phyloP scores from a whole-genome alignment of 1,139 yeast genomes.

The Geotrichum aggregatum region DNA sequence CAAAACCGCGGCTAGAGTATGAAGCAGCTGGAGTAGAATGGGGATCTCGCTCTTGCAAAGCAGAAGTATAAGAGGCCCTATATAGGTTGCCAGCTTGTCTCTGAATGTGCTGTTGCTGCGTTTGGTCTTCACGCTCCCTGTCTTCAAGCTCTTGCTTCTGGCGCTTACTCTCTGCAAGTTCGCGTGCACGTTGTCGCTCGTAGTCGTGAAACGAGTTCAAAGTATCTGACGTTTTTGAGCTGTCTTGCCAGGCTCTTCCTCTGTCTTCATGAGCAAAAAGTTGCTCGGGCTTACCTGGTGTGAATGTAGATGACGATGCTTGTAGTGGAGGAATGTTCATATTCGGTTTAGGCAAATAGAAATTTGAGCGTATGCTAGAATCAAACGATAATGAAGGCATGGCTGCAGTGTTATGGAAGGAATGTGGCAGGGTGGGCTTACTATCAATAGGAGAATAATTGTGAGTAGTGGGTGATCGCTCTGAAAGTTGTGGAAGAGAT shows the following conservation, averaged over 20 bases:
- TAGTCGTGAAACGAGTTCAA: too few species aligned
- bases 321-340: constrained; percentile 11
- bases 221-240: too few species aligned
- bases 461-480: neutral
- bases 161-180: constrained; percentile 1
- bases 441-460: constrained; percentile 2
- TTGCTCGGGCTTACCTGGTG: too few species aligned
- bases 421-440: constrained; percentile 1
- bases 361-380: constrained; percentile 3
- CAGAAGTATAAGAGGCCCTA: neutral
- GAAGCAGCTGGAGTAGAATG: constrained; percentile 7
- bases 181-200: constrained; percentile 7
- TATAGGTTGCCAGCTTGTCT: neutral
- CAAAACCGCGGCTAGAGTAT: neutral
- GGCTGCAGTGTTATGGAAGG: neutral
- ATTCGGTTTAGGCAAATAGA: constrained; percentile 17
- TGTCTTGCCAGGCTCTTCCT: neutral
- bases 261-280: too few species aligned
- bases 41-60: constrained; percentile 1
- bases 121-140: neutral
- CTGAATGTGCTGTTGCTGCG: constrained; percentile 1
- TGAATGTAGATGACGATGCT: too few species aligned
- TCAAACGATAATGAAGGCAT: constrained; percentile 11
- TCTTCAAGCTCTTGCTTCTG: constrained; percentile 1
- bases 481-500: constrained; percentile 8